Conservation (phyloP, 2,329 filamentous ascomycete species). For the Myriosclerotinia curreyana region DNA sequence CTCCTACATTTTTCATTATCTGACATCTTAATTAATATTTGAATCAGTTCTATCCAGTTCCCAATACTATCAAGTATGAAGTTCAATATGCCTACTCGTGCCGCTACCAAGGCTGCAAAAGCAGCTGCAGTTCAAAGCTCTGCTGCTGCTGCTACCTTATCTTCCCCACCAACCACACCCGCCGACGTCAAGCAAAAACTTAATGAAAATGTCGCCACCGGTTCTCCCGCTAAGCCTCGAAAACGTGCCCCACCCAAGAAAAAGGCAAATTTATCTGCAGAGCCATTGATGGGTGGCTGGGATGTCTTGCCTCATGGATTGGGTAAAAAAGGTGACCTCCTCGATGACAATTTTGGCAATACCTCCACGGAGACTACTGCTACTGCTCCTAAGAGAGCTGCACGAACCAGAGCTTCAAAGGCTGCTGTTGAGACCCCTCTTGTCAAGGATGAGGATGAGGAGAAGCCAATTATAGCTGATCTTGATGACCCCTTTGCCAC, state of each 20-base stretch:
- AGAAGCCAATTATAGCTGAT: constrained; percentile 6
- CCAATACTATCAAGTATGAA: background rate
- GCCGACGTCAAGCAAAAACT: background rate
- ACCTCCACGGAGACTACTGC: background rate
- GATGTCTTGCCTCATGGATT: constrained; percentile 57
- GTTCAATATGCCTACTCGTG: constrained; percentile 16
- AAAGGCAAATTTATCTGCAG: constrained; percentile 17
- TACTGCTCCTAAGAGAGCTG: background rate
- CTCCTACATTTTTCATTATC: background rate
- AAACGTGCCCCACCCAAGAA: constrained; percentile 24
- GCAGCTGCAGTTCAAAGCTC: background rate
- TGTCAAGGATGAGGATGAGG: constrained; percentile 13
- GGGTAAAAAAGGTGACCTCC: constrained; percentile 39
- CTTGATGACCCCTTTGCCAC: constrained; percentile 1
- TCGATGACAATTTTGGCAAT: constrained; percentile 21
- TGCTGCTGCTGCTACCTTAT: constrained; percentile 13
- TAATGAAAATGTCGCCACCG: constrained; percentile 12
- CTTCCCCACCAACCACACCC: constrained; percentile 14
- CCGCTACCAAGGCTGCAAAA: constrained; percentile 11
- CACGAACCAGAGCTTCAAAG: background rate
- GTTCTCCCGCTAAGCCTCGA: background rate
- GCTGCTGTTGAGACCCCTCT: background rate
- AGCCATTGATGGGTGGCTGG: constrained; percentile 31
- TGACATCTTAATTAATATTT: background rate
- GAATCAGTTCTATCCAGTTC: background rate